A percentile compares a stretch with the other conserved stretches of the same genome.
phyloP scores from a whole-genome alignment of 495 filamentous ascomycete genomes.

The Podospora didyma region DNA sequence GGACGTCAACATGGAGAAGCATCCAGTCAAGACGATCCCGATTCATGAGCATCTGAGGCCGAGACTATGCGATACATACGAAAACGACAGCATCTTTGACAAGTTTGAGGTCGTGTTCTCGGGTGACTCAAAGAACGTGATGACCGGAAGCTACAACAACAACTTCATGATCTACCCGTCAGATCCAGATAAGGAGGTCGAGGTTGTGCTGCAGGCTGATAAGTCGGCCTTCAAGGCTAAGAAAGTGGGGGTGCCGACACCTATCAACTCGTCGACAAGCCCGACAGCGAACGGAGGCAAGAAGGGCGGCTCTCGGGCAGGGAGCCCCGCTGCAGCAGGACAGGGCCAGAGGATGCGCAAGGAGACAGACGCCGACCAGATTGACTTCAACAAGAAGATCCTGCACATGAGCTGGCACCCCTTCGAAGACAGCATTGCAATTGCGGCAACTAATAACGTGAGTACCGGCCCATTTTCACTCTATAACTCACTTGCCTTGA shows the following conservation, averaged over 20 bases:
- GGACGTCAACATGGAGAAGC: constrained; percentile 98
- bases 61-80: constrained; percentile 94
- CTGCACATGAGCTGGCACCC: constrained; percentile 99
- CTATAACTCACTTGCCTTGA: neutral
- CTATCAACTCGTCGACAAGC: constrained; percentile 78
- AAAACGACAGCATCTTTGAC: constrained; percentile 99
- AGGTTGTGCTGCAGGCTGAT: constrained; percentile 95
- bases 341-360: constrained; percentile 95
- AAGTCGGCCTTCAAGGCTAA: constrained; percentile 99
- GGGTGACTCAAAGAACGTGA: constrained; percentile 95
- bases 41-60: constrained; percentile 97
- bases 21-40: constrained; percentile 95
- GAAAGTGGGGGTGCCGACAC: constrained; percentile 96
- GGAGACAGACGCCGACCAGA: constrained; percentile 98
- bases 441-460: constrained; percentile 98
- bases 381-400: constrained; percentile 99
- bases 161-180: constrained; percentile 99
- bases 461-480: constrained; percentile 35
- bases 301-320: constrained; percentile 77
- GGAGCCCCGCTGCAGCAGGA: constrained; percentile 78
- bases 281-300: constrained; percentile 72
- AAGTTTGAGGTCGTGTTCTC: constrained; percentile 99
- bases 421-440: constrained; percentile 98
- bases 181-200: constrained; percentile 90
- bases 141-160: constrained; percentile 99